These are phyloP conservation scores for Tylopilus intermedius DNA, from an alignment of 768 basidiomycete species.

Conservation along the genomic window DNA sequence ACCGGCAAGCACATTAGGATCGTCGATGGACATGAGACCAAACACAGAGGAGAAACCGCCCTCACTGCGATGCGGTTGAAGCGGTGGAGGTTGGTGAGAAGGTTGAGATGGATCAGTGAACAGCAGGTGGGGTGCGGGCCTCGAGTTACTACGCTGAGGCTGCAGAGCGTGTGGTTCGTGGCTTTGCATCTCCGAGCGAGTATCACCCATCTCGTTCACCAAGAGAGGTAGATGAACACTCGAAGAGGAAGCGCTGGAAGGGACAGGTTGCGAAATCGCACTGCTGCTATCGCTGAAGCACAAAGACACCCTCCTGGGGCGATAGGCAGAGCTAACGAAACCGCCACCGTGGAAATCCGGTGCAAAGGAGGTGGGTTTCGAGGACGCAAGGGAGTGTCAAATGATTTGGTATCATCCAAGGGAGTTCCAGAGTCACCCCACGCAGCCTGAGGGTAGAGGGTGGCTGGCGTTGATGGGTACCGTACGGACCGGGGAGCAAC, in stretches of 20 bases:
- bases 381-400: slow-evolving; percentile 21
- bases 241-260: slow-evolving; percentile 53
- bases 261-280: slow-evolving; percentile 39
- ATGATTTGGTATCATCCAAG: slow-evolving; percentile 28
- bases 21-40: slow-evolving; percentile 73
- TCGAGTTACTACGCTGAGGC: slow-evolving; percentile 16
- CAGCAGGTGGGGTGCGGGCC: slow-evolving; percentile 12
- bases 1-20: slow-evolving; percentile 62
- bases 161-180: slow-evolving; percentile 13
- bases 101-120: slow-evolving; percentile 1
- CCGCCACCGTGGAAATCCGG: slow-evolving; percentile 18
- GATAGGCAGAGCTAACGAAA: slow-evolving; percentile 24
- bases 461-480: slow-evolving; percentile 14
- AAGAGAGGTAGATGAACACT: slow-evolving; percentile 45
- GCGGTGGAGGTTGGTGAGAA: slow-evolving; percentile 5
- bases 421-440: slow-evolving; percentile 25
- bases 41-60: slow-evolving; percentile 58
- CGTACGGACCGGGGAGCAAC: slow-evolving; percentile 17
- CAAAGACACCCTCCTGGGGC: slow-evolving; percentile 31
- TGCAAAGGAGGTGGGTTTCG: slow-evolving; percentile 21
- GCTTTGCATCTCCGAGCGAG: slow-evolving; percentile 23
- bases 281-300: slow-evolving; percentile 44
- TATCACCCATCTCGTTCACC: slow-evolving; percentile 26
- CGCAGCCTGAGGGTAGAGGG: slow-evolving; percentile 16
- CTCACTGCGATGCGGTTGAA: slow-evolving; percentile 26